These are phyloP conservation scores for Crithidia fasciculata DNA, from an alignment of 208 protist species.

Conservation along the genomic window DNA sequence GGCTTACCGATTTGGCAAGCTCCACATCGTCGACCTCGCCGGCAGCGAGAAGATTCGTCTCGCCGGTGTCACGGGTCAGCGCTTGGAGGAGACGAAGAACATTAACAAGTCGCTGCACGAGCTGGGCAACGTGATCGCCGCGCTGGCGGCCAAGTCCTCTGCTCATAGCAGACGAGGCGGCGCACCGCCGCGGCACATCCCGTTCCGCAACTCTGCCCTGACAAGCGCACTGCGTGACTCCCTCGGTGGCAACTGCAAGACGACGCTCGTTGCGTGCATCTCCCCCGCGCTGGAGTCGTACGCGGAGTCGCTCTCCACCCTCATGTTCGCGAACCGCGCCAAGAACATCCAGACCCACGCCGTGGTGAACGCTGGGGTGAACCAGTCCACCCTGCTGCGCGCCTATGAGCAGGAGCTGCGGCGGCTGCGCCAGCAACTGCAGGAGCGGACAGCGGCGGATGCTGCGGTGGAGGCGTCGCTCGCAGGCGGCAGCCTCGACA, in stretches of 20 bases:
- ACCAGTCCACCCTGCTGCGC: slow-evolving; percentile 60
- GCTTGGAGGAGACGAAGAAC: slow-evolving; percentile 83
- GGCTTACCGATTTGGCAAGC: slow-evolving; percentile 60
- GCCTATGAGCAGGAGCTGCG: slow-evolving; percentile 69
- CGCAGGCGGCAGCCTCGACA: background rate
- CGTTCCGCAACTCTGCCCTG: slow-evolving; percentile 96
- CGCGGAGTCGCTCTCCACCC: slow-evolving; percentile 83
- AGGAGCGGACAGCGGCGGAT: slow-evolving; percentile 33
- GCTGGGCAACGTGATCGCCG: slow-evolving; percentile 89
- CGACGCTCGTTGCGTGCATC: slow-evolving; percentile 89
- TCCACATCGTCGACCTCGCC: slow-evolving; percentile 94
- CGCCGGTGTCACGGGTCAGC: slow-evolving; percentile 79
- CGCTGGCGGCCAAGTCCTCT: slow-evolving; percentile 77
- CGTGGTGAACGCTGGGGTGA: slow-evolving; percentile 78
- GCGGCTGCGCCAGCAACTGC: slow-evolving; percentile 56
- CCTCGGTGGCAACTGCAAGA: slow-evolving; percentile 96
- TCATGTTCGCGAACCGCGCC: slow-evolving; percentile 81
- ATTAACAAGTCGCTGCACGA: slow-evolving; percentile 94
- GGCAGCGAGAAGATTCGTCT: slow-evolving; percentile 91
- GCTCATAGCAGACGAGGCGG: slow-evolving; percentile 54
- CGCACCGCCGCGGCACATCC: slow-evolving; percentile 76
- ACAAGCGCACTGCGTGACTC: slow-evolving; percentile 94
- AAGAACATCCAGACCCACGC: slow-evolving; percentile 66
- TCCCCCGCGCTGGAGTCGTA: slow-evolving; percentile 73
- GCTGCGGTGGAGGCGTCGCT: slow-evolving; percentile 11